Evolutionary conservation across 2,329 filamentous ascomycete species (phyloP), one percentile per base, ranked within the genome.

Genomic region (Fusarium veterinarium): DNA sequence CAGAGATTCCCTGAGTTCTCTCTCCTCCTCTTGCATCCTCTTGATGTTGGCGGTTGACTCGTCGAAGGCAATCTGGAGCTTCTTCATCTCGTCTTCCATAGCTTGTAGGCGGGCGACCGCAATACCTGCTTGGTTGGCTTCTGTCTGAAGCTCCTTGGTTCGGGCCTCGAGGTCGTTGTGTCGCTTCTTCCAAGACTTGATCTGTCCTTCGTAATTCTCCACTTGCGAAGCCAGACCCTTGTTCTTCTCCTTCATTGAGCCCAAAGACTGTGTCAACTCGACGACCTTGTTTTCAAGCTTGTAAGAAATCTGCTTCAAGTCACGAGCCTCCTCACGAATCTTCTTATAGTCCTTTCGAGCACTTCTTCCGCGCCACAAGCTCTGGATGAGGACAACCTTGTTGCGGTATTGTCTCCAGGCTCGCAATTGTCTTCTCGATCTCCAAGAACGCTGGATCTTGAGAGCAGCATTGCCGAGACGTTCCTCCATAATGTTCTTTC

Each of bases 221-320:
- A 99, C 92, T 82, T 98, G 95, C 40, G 90, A 91, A 76, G 93
- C 87, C 69, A 99, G 88, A 65, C 90, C 89, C 87, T 97, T 98
- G 89, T 99, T 99, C 84, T 97, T 94, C 71, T 92, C 90, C 86
- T 97, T 97, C 88, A 97, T 92, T 14, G 94, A 92, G 74, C 96
- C 95, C 77, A 99, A 84, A 55, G 92, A 94, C 82, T 99, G 96
- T 3, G 96, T 99, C 79, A 99, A 89, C 85, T 99, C 96, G 71
- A 99, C 94, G 71, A 99, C 96, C 90, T 99, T 99, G 89, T 99
- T 98, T 83, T 99, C 96, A 77, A 99, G 87, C 87, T 97, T 98
- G 88, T 99, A 99, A 5, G 96, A 98, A 76, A 99, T 99, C 83
- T 98, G 95, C 88, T 98, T 98, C 81, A 99, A 90, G 86, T 99